These are phyloP conservation scores for Exophiala calicioides DNA, from an alignment of 2,329 filamentous ascomycete species.

Conservation along the genomic window DNA sequence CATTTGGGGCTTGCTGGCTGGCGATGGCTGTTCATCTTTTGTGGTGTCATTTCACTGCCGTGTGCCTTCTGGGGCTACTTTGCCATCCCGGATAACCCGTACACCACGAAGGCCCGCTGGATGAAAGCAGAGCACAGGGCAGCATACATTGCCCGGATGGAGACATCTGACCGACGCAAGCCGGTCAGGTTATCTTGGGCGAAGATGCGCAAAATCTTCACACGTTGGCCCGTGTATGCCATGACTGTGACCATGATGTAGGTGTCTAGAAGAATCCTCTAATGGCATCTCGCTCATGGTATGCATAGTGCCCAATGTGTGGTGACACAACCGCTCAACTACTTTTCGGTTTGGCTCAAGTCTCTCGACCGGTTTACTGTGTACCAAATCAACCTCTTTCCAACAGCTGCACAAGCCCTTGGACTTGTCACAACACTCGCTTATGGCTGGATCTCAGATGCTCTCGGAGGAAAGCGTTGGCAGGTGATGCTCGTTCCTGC, in stretches of 20 bases:
- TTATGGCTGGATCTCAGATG: slow-evolving; percentile 29
- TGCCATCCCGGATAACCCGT: slow-evolving; percentile 45
- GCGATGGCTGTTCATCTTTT: slow-evolving; percentile 46
- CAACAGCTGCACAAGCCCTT: slow-evolving; percentile 26
- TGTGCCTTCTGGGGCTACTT: slow-evolving; percentile 45
- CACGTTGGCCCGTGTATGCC: slow-evolving; percentile 26
- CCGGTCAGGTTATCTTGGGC: slow-evolving; percentile 17
- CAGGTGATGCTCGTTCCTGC: slow-evolving; percentile 26
- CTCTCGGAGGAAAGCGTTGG: slow-evolving; percentile 24
- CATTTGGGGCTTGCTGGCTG: slow-evolving; percentile 32
- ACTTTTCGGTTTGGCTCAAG: slow-evolving; percentile 28
- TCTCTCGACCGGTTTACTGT: slow-evolving; percentile 27
- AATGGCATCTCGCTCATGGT: not conserved
- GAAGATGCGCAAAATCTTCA: slow-evolving; percentile 26
- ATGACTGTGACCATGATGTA: slow-evolving; percentile 25
- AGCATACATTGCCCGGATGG: slow-evolving; percentile 47
- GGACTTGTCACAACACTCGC: slow-evolving; percentile 26
- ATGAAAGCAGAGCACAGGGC: slow-evolving; percentile 37
- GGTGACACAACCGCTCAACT: slow-evolving; percentile 28
- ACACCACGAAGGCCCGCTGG: slow-evolving; percentile 36
- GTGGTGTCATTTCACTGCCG: slow-evolving; percentile 52
- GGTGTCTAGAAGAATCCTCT: not conserved
- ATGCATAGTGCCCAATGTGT: slow-evolving; percentile 24
- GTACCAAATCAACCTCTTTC: slow-evolving; percentile 30
- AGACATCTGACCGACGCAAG: slow-evolving; percentile 14